phyloP scores from a whole-genome alignment of 441 rosid species.

The Pelargonium fulgidum region DNA sequence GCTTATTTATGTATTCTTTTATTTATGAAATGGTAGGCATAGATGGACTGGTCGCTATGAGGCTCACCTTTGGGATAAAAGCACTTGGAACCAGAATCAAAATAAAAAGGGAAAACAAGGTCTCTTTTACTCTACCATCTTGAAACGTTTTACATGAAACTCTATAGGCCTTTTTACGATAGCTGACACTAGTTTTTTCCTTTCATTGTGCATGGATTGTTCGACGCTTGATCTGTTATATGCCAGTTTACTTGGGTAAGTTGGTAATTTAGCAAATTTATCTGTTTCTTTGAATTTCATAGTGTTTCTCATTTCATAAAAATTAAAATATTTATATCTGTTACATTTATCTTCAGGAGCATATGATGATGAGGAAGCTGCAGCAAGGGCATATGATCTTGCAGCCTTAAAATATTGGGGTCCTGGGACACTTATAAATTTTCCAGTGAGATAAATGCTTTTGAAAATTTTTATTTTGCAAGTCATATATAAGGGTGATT shows the following conservation, averaged over 20 bases:
- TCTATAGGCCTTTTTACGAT: constrained; percentile 12
- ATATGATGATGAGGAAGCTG: constrained; percentile 79
- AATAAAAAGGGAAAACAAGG: constrained; percentile 84
- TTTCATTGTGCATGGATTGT: constrained; percentile 24
- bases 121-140: constrained; percentile 19
- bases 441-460: constrained; percentile 41
- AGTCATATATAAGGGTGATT: background rate
- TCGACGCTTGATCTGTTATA: constrained; percentile 19
- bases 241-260: constrained; percentile 86
- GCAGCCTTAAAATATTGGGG: constrained; percentile 81
- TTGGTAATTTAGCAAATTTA: constrained; percentile 12
- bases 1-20: background rate
- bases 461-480: constrained; percentile 13
- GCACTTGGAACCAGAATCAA: constrained; percentile 75
- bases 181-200: constrained; percentile 31
- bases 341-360: constrained; percentile 37
- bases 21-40: constrained; percentile 38
- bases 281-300: constrained; percentile 2
- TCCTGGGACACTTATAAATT: constrained; percentile 69
- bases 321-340: background rate
- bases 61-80: constrained; percentile 85
- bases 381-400: constrained; percentile 77
- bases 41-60: constrained; percentile 80
- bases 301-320: no score
- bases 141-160: background rate